Evolutionary conservation across 2,329 filamentous ascomycete species (phyloP), one percentile per base, ranked within the genome.

Genomic region (Aspergillus bombycis): DNA sequence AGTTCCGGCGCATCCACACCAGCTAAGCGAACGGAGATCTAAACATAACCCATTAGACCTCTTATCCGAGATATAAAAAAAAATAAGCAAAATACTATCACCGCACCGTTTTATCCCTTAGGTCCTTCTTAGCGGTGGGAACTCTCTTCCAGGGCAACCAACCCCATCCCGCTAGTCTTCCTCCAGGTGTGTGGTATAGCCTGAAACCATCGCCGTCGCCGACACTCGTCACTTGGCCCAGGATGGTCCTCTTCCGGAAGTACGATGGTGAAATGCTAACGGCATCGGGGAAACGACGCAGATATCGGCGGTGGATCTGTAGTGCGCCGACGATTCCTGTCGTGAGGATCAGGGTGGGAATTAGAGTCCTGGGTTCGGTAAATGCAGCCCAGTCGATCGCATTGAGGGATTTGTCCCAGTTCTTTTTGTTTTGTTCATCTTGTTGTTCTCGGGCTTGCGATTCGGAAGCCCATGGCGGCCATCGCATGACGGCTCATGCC

Each of bases 151-250:
- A 83, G 7, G 86, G 89, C 67, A 95, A 74, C 93, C 92, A 96
- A n/a, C 91, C 93, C 95, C 95, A 99, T 59, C 95, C 95, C 12
- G 90, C 85, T 58, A 94, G 78, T 68, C 89, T 85, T 12, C 95
- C 95, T n/a, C 94, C 94, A 0, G 95, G 95, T 0, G 93, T 98
- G 77, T 99, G 95, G 76, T 91, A 99, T 55, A 99, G 78, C 70
- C 95, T 91, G 77, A 99, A 97, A 75, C 94, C 94, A 78, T 99
- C 95, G 4, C 93, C 96, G 83, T 99, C 95, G 48, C 96, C 95
- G 28, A 99, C 95, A 70, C 91, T 93, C 14, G 94, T 97, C 48
- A 98, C 95, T 65, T 86, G 86, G 16, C 95, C 95, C 70, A 94
- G 91, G 48, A 99, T 75, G 69, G 88, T 94, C 70, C 91, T 86